Evolutionary conservation across 2,329 filamentous ascomycete genomes (phyloP).

Genomic region (Penicillium sp.): DNA sequence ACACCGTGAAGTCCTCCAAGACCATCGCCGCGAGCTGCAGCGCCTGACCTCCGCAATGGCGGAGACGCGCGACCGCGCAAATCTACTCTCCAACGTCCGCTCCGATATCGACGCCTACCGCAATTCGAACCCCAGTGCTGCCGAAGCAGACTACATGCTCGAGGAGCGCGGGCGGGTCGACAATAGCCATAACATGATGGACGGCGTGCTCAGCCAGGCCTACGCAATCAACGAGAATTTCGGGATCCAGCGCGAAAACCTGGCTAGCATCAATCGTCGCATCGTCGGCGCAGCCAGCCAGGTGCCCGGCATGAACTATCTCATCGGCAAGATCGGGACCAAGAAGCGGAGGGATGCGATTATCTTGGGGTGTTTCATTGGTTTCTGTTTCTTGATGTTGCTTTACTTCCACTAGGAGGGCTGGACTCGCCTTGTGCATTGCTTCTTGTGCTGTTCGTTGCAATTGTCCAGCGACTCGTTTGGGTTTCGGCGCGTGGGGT

Average conservation of each 20-base stretch:
- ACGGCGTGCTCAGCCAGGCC: constrained; percentile 88
- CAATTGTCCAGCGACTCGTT: constrained; percentile 17
- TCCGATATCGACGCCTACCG: constrained; percentile 90
- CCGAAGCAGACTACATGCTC: constrained; percentile 96
- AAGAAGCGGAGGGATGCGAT: constrained; percentile 95
- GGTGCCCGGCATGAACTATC: constrained; percentile 85
- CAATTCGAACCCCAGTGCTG: constrained; percentile 72
- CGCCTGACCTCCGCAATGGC: constrained; percentile 71
- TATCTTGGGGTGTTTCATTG: constrained; percentile 87
- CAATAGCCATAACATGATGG: constrained; percentile 82
- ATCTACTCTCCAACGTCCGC: constrained; percentile 85
- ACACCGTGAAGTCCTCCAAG: constrained; percentile 82
- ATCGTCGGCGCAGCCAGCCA: constrained; percentile 88
- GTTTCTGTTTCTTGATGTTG: constrained; percentile 84
- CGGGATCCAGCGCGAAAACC: constrained; percentile 76
- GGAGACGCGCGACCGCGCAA: constrained; percentile 79
- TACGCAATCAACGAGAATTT: constrained; percentile 97
- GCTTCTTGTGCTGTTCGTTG: constrained; percentile 7
- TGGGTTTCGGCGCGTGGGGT: constrained; percentile 16
- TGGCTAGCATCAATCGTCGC: constrained; percentile 83
- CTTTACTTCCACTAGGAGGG: constrained; percentile 67
- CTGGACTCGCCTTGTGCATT: constrained; percentile 2
- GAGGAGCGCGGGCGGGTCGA: constrained; percentile 83
- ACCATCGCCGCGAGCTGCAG: constrained; percentile 78
- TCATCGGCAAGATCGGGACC: constrained; percentile 88